Base-by-base conservation (phyloP, 192 early-diverging fungal species). In the Linderina pennispora region DNA sequence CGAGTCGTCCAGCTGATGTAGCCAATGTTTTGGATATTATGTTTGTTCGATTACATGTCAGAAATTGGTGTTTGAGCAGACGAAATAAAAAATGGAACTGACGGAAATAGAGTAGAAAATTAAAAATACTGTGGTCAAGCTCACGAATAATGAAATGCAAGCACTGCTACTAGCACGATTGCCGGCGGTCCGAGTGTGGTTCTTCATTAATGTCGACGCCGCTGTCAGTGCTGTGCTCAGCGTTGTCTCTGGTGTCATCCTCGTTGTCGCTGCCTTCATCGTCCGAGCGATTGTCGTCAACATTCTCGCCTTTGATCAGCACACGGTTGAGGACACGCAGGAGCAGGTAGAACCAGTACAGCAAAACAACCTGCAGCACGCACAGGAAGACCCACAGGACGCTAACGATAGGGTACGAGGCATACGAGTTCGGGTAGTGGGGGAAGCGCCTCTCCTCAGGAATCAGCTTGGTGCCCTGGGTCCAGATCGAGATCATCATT, bases 301-400 rank as follows among this genome's bases (percentile, higher is more conserved):
- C 85, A 36, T 56, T 68, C 11, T 76, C 76, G 18, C 87, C 89
- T 19, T 64, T 67, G 23, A 86, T 62, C 9, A 67, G 40, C 15
- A 81, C 81, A 28, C 62, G 56, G 24, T 78, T 42, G 17, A 82
- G 64, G 7, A 88, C 79, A 25, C 56, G 65, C n/a, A 82, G 23
- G 48, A 92, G 85, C 76, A 89, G 67, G 20, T 65, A 43, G 42
- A 89, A 81, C 89, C 89, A 92, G 60, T 82, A 88, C 33, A 87
- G 54, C 26, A 92, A 70, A 21, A 92, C 57, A 6, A 73, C 43
- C 63, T 92, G 79, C 37, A 92, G 60, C 4, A 77, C 44, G 13
- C 69, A 62, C 16, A 92, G 72, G 4, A 88, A 48, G 2, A 58
- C 65, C 44, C 88, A 63, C 58, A 84, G 80, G 10, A 59, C 40